phyloP scores from a whole-genome alignment of 352 stramenopile genomes.

The Aphanomyces stellatus region DNA sequence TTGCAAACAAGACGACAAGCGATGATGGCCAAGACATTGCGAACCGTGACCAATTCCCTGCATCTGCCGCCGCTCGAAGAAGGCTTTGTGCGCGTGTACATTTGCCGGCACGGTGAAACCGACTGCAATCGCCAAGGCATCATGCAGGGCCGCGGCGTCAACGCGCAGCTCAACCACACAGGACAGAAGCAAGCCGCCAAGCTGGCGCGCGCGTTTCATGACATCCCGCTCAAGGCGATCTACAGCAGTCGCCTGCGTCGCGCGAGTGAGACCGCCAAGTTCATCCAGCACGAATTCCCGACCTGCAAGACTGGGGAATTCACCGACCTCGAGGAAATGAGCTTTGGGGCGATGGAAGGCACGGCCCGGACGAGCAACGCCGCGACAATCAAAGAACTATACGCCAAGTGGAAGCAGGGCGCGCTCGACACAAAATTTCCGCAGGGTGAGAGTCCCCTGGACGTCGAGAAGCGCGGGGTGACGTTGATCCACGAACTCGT shows the following conservation, averaged over 20 bases:
- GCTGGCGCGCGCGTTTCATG: conserved; percentile 51
- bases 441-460: conserved; percentile 51
- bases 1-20: too few relatives aligned
- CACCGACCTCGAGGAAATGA: conserved; percentile 74
- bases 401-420: conserved; percentile 49
- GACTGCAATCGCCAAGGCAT: conserved; percentile 65
- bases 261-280: conserved; percentile 40
- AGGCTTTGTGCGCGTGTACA: conserved; percentile 50
- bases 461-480: conserved; percentile 57
- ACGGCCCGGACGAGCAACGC: conserved; percentile 32
- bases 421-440: conserved; percentile 46
- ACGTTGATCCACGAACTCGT: conserved; percentile 55
- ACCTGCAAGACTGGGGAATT: conserved; percentile 44
- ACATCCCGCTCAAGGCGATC: conserved; percentile 53
- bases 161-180: conserved; percentile 55
- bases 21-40: too few relatives aligned
- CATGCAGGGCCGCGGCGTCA: conserved; percentile 70
- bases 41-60: too few relatives aligned
- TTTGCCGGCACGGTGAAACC: conserved; percentile 74
- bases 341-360: conserved; percentile 66
- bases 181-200: conserved; percentile 48
- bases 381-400: conserved; percentile 45
- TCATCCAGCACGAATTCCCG: conserved; percentile 43
- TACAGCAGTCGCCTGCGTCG: conserved; percentile 59
- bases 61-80: conserved; percentile 47